These are phyloP conservation scores for Saccharomyces hybrid DNA, from an alignment of 1,139 yeast genomes.

Conservation along the genomic window DNA sequence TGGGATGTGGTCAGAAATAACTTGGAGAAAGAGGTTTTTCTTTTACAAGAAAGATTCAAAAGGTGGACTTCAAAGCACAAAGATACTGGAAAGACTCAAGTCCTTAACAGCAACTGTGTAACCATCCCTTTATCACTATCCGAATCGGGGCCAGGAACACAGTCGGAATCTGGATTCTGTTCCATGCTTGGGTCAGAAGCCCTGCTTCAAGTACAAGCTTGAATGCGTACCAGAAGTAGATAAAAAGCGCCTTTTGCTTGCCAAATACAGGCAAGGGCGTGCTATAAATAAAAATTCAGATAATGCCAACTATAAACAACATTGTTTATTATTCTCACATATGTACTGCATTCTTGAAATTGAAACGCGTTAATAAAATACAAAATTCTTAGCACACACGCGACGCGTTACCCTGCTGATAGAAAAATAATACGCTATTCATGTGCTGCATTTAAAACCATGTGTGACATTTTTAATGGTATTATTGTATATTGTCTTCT, in stretches of 20 bases:
- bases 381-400: background rate
- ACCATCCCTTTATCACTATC: background rate
- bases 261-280: background rate
- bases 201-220: background rate
- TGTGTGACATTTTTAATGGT: background rate
- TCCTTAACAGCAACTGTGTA: background rate
- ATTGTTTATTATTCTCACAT: background rate
- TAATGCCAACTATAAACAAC: background rate
- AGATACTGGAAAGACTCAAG: background rate
- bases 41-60: slow-evolving; percentile 4
- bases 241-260: background rate
- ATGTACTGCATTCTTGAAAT: background rate
- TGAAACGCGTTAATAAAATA: background rate
- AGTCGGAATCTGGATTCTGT: background rate
- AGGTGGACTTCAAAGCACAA: background rate
- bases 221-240: background rate
- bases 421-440: background rate
- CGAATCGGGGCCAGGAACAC: background rate
- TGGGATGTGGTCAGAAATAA: background rate
- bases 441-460: background rate
- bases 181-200: background rate
- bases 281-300: background rate
- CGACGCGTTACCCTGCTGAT: background rate
- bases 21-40: slow-evolving; percentile 5
- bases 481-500: background rate